Base-by-base conservation (phyloP, 257 asterid species). In the Euphrasia confusa region DNA sequence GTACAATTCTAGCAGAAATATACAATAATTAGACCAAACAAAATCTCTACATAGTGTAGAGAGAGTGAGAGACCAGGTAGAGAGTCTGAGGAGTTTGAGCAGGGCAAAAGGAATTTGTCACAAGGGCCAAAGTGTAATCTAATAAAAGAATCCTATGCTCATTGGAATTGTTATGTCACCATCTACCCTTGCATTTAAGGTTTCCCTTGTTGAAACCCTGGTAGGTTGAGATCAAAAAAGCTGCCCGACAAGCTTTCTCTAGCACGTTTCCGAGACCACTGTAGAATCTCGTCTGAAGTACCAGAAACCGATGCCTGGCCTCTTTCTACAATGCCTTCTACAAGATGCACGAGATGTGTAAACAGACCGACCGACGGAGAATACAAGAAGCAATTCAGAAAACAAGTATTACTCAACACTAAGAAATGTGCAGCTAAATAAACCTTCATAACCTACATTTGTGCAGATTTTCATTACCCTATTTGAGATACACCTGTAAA, bases 181-280 rank as follows among this genome's bases (percentile, higher is more conserved):
- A 44, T 44, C 2, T 44, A 50, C 10, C 56, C 11, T 37, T 17
- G 8, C 13, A 27, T 2, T 50, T 17, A 69, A 14, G 61, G 21
- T 68, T 72, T 68, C 62, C 64, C 70, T 65, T 67, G 80, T 18
- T 75, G 59, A 64, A 55, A 55, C 71, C 76, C 85, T 24, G 94
- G 95, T 68, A 84, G 39, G 83, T 87, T 87, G 54, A 84, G 85
- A 78, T 87, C 94, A 40, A 87, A 74, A 55, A 72, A 33, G 30
- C 68, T 64, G 59, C 70, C 77, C 26, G 60, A 52, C 0, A 44
- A 33, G 24, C 72, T 64, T 60, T 65, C 82, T 60, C 85, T 79
- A 14, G 82, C 64, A 30, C 87, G 94, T 70, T 87, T 87, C 63
- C 82, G 73, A 14, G 83, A 73, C 45, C 71, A 55, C 68, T 71